Conservation (phyloP, 1,139 yeast genomes). For the Taiozyma sp. region DNA sequence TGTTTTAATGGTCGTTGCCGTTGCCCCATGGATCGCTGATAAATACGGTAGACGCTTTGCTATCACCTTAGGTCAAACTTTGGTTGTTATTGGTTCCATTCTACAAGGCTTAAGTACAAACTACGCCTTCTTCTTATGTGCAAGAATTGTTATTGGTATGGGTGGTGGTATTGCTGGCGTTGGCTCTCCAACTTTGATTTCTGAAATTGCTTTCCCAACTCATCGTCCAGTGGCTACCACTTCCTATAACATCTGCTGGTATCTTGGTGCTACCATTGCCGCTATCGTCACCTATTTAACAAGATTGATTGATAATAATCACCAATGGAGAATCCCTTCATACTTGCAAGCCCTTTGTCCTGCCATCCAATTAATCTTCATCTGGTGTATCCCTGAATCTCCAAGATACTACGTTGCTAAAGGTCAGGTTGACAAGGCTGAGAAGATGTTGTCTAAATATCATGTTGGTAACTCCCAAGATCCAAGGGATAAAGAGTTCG, state of each 20-base stretch:
- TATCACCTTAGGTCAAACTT: constrained; percentile 32
- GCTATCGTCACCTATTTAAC: constrained; percentile 48
- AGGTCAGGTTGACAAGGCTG: constrained; percentile 15
- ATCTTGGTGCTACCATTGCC: constrained; percentile 48
- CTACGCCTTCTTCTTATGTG: constrained; percentile 37
- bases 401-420: constrained; percentile 30
- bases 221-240: constrained; percentile 42
- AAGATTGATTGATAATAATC: constrained; percentile 17
- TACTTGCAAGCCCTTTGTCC: constrained; percentile 8
- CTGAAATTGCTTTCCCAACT: constrained; percentile 31
- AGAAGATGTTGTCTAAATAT: constrained; percentile 39
- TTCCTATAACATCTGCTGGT: constrained; percentile 42
- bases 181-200: constrained; percentile 36
- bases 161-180: constrained; percentile 37
- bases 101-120: constrained; percentile 33
- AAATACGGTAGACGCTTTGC: constrained; percentile 38
- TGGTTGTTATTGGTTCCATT: constrained; percentile 37
- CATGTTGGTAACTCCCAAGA: constrained; percentile 28
- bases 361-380: constrained; percentile 9
- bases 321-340: constrained; percentile 38
- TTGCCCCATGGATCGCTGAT: constrained; percentile 35
- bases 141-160: constrained; percentile 40
- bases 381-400: constrained; percentile 29
- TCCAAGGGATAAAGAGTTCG: constrained; percentile 25
- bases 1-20: constrained; percentile 13